Evolutionary conservation across 495 filamentous ascomycete species (phyloP), one percentile per base, ranked within the genome.

Genomic region (Trichocladium uniseriatum): DNA sequence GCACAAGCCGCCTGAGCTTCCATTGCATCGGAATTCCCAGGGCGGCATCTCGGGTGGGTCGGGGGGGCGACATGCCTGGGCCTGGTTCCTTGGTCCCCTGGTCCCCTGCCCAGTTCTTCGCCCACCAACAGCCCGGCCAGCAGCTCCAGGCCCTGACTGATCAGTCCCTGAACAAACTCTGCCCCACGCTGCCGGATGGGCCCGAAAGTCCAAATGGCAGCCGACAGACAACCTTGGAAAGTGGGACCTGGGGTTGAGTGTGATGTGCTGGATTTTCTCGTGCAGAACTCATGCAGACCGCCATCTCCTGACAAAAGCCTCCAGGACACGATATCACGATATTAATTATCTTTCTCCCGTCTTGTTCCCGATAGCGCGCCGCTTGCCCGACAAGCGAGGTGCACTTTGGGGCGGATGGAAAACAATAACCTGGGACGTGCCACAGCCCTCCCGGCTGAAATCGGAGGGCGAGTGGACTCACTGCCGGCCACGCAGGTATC

Each of bases 21-120:
- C 48, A 40, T 53, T 38, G 43, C 54, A 52, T 60, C 57, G 54
- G 54, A 52, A 57, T 43, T 60, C 50, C 53, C 60, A 60, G 60
- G 57, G 49, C 40, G 54, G 51, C 35, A 38, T 38, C 15, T 50
- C 46, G 51, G 43, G 29, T 27, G 48, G 46, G 36, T 40, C 35
- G 38, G 34, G 38, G 31, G 47, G 53, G 38, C 28, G 24, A 48
- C 20, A 34, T 29, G 27, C 27, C 27, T 10, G 31, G 13, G 31
- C 5, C 2, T 10, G 31, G 11, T 10, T 2, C 9, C 21, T 29
- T 18, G 13, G 39, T 37, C 32, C 45, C 41, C 10, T n/a, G n/a
- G 27, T 29, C 27, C 5, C 27, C 27, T 5, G 27, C 27, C 27
- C 27, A 5, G 27, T 10, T 29, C 5, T 29, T 29, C n/a, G n/a